Base-by-base conservation (phyloP, 2,329 filamentous ascomycete species). In the Fusarium nurragi region DNA sequence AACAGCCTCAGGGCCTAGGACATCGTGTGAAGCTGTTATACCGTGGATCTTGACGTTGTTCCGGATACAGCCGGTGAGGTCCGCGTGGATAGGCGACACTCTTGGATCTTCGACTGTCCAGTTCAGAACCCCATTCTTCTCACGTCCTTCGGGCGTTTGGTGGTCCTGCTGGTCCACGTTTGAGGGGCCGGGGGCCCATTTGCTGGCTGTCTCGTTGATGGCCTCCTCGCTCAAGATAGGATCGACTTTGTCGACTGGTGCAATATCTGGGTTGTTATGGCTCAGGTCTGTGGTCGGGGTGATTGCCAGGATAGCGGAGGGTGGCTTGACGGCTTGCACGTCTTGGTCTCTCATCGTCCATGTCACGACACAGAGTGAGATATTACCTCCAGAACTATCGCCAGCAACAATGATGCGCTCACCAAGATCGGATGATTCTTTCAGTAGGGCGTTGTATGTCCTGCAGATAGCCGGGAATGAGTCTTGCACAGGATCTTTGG, bases 341-440 rank as follows among this genome's bases (percentile, higher is more conserved):
- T 71, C 71, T 39, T 21, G 75, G 37, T 76, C 73, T 1, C 22
- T 51, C 18, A 83, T 56, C 0, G 76, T 69, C 34, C 84, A 72
- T 1, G 71, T 50, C 0, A 69, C 73, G 0, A 75, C 57, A 11
- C 71, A 70, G 0, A 86, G 73, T 0, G 80, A 77, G 5, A 87
- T 75, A 57, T 87, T 88, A 0, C 80, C 85, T 0, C 86, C 85
- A 0, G 84, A 81, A 0, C 82, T 85, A 52, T 88, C 86, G 1
- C 86, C 86, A 1, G 79, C 80, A 2, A 87, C 75, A 2, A 82
- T 77, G 0, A 86, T 75, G 2, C 71, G 75, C 51, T 86, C 80
- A 0, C 58, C 56, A 0, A 72, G 73, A 0, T 71, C 65, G 0
- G 74, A 67, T 0, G 81, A 77, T n/a, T 78, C 67, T 3, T 64